These are phyloP conservation scores for Volvariella surrecta DNA, from an alignment of 1,284 basidiomycete species.

Conservation along the genomic window DNA sequence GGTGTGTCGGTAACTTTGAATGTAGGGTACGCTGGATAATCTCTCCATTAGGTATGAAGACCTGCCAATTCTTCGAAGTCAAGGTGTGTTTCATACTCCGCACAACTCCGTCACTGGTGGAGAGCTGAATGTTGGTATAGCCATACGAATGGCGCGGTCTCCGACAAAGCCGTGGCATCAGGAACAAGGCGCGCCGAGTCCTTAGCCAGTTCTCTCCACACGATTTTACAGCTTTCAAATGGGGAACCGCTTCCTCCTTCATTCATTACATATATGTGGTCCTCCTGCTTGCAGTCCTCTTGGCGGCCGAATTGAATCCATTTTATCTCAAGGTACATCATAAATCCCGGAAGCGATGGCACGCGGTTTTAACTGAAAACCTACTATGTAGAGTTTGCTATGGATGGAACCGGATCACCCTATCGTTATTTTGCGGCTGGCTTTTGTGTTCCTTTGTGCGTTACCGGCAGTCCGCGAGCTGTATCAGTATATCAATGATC, in stretches of 20 bases:
- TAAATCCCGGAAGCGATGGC: neutral
- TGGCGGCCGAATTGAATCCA: slow-evolving; percentile 75
- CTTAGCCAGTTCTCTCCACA: slow-evolving; percentile 78
- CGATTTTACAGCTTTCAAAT: slow-evolving; percentile 81
- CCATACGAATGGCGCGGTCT: slow-evolving; percentile 81
- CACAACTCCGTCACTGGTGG: no score
- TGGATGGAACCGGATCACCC: slow-evolving; percentile 88
- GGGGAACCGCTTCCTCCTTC: slow-evolving; percentile 75
- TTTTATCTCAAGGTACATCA: slow-evolving; percentile 65
- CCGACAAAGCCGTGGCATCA: slow-evolving; percentile 63
- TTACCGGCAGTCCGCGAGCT: slow-evolving; percentile 75
- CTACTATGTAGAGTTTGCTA: slow-evolving; percentile 44
- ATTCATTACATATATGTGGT: slow-evolving; percentile 70
- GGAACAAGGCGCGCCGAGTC: slow-evolving; percentile 69
- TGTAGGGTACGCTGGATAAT: slow-evolving; percentile 9
- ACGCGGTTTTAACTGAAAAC: slow-evolving; percentile 4
- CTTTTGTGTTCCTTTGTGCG: slow-evolving; percentile 72
- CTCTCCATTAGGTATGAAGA: slow-evolving; percentile 61
- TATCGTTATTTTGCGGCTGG: slow-evolving; percentile 66
- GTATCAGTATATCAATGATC: slow-evolving; percentile 72
- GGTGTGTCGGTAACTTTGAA: slow-evolving; percentile 32
- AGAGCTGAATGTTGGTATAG: slow-evolving; percentile 27
- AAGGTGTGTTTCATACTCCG: slow-evolving; percentile 39
- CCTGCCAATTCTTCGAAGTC: slow-evolving; percentile 78
- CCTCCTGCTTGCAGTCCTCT: slow-evolving; percentile 66